phyloP scores from a whole-genome alignment of 805 yeast genomes.

The Myxozyma kluyveri region DNA sequence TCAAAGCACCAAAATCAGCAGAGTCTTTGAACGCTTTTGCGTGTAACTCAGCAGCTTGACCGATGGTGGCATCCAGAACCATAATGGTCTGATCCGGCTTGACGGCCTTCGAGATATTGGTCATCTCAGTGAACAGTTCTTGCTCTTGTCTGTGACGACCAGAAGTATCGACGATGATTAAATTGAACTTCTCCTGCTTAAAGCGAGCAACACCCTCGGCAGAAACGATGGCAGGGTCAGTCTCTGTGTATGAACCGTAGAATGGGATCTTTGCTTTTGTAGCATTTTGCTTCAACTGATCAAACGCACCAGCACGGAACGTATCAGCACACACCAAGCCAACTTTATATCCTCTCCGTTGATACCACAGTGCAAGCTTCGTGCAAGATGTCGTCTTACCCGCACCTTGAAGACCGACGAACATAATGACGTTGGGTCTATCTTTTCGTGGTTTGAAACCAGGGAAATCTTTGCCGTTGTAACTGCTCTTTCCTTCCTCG shows the following conservation, averaged over 20 bases:
- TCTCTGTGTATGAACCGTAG: conserved; percentile 92
- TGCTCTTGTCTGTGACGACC: conserved; percentile 97
- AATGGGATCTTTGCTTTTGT: conserved; percentile 91
- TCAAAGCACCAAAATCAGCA: conserved; percentile 90
- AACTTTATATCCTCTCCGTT: conserved; percentile 87
- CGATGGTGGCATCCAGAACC: conserved; percentile 96
- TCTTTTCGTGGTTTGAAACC: conserved; percentile 86
- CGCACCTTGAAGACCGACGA: conserved; percentile 98
- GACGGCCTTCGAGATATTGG: conserved; percentile 83
- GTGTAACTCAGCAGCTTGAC: conserved; percentile 97
- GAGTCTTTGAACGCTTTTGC: conserved; percentile 91
- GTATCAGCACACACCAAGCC: conserved; percentile 99
- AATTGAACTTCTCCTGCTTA: conserved; percentile 85
- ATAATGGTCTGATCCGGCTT: conserved; percentile 93
- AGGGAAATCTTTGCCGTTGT: conserved; percentile 28
- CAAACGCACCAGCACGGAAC: conserved; percentile 99
- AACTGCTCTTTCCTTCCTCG: conserved; percentile 33
- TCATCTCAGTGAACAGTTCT: conserved; percentile 89
- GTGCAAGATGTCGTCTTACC: conserved; percentile 99
- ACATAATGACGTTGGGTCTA: conserved; percentile 79
- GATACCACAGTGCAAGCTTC: conserved; percentile 84
- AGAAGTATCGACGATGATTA: conserved; percentile 94
- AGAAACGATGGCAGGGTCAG: conserved; percentile 92
- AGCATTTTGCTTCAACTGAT: conserved; percentile 96
- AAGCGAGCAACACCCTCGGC: conserved; percentile 87